phyloP scores from a whole-genome alignment of 345 rosid species.

The Citrus inodora region DNA sequence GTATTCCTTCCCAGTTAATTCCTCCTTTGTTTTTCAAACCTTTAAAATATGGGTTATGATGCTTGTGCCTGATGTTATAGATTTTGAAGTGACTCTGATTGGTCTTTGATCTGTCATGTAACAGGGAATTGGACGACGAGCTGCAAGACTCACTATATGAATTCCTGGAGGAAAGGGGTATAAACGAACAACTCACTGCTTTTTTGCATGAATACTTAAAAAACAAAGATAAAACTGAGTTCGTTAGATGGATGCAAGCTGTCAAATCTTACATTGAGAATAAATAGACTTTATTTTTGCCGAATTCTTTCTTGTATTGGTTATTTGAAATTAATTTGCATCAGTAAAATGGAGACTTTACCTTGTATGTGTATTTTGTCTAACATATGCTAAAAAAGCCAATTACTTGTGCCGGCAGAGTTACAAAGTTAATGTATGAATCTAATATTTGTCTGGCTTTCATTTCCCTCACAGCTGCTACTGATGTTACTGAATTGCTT shows the following conservation, averaged over 20 bases:
- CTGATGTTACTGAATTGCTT: background rate
- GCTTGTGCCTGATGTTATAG: background rate
- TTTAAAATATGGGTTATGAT: background rate
- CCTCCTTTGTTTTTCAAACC: background rate
- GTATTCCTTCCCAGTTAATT: background rate
- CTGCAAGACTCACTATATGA: constrained; percentile 67
- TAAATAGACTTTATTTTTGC: constrained; percentile 23
- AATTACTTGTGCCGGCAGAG: background rate
- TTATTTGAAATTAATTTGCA: background rate
- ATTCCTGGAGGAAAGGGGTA: constrained; percentile 65
- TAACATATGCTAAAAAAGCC: background rate
- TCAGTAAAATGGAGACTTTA: background rate
- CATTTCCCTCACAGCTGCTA: background rate
- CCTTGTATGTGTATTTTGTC: constrained; percentile 14
- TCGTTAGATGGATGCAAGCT: constrained; percentile 65
- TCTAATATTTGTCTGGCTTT: background rate
- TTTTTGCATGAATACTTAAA: constrained; percentile 78
- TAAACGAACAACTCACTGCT: constrained; percentile 58
- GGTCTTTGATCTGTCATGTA: constrained; percentile 16
- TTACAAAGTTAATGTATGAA: background rate
- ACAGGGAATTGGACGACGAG: constrained; percentile 82
- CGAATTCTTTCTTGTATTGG: background rate
- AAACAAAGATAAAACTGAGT: constrained; percentile 69
- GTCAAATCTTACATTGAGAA: constrained; percentile 66
- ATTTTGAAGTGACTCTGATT: constrained; percentile 1